phyloP scores from a whole-genome alignment of 768 basidiomycete genomes.

The Rhodotorula diobovata region DNA sequence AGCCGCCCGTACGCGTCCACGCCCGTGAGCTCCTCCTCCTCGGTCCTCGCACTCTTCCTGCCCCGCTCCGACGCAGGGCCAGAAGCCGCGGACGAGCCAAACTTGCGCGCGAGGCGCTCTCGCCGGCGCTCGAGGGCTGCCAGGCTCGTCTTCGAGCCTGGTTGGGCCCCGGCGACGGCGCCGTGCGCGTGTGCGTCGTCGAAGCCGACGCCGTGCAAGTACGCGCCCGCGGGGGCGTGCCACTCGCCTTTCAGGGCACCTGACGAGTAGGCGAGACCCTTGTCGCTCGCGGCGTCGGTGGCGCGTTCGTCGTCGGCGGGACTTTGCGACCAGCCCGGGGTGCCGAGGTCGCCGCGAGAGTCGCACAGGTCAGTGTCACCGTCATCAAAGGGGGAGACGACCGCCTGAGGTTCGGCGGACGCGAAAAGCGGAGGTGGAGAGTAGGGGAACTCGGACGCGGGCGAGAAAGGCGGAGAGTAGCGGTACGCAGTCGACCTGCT shows the following conservation, averaged over 20 bases:
- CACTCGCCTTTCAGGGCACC: neutral
- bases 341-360: too few species aligned
- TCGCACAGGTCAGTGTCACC: too few species aligned
- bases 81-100: neutral
- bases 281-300: neutral
- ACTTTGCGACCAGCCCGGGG: neutral
- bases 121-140: neutral
- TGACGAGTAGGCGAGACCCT: too few species aligned
- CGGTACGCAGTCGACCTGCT: neutral
- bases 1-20: neutral
- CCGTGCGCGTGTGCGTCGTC: neutral
- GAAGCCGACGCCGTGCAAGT: constrained; percentile 19
- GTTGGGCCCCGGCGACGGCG: too few species aligned
- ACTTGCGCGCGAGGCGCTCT: constrained; percentile 4
- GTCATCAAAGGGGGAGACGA: neutral
- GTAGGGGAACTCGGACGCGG: neutral
- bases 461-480: neutral
- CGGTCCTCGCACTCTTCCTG: neutral
- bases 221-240: neutral
- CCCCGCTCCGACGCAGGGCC: neutral
- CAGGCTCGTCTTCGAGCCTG: neutral
- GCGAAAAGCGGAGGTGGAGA: neutral
- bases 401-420: neutral
- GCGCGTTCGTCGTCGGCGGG: too few species aligned
- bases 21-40: neutral